phyloP scores from a whole-genome alignment of 805 yeast species.

The Metschnikowia drakensbergensis region DNA sequence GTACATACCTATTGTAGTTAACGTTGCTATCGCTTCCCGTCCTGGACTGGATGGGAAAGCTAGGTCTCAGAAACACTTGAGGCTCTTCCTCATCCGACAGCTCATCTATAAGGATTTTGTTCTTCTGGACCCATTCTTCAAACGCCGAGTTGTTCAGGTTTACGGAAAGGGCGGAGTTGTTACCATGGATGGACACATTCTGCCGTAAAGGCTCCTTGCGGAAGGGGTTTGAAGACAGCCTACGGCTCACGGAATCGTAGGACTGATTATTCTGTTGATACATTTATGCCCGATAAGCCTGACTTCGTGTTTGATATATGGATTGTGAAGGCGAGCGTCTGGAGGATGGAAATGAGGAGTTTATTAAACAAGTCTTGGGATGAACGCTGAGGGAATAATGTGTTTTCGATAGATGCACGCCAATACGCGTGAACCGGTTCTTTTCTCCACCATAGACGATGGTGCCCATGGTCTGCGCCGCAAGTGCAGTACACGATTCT shows the following conservation, averaged over 20 bases:
- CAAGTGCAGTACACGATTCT: not conserved
- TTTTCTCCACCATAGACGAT: not conserved
- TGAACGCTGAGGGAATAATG: not conserved
- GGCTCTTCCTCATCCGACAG: constrained; percentile 44
- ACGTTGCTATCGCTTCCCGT: constrained; percentile 36
- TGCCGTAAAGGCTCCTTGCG: constrained; percentile 27
- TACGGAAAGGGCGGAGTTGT: constrained; percentile 7
- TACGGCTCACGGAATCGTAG: constrained; percentile 34
- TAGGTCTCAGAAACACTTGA: constrained; percentile 20
- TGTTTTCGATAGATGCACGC: not conserved
- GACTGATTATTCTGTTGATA: constrained; percentile 38
- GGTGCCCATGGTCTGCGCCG: not conserved
- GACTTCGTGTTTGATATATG: not conserved
- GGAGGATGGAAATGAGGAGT: not conserved
- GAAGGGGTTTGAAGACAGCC: constrained; percentile 70
- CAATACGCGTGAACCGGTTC: not conserved
- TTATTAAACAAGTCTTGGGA: not conserved
- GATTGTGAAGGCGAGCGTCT: not conserved
- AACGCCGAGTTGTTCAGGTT: constrained; percentile 27
- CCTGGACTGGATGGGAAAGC: constrained; percentile 27
- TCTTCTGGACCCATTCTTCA: constrained; percentile 56
- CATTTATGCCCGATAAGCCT: constrained; percentile 21
- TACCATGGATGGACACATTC: constrained; percentile 2
- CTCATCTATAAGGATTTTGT: constrained; percentile 37
- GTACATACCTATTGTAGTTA: constrained; percentile 31